Evolutionary conservation across 2,329 filamentous ascomycete genomes (phyloP).

Genomic region (Pseudogymnoascus sp.): DNA sequence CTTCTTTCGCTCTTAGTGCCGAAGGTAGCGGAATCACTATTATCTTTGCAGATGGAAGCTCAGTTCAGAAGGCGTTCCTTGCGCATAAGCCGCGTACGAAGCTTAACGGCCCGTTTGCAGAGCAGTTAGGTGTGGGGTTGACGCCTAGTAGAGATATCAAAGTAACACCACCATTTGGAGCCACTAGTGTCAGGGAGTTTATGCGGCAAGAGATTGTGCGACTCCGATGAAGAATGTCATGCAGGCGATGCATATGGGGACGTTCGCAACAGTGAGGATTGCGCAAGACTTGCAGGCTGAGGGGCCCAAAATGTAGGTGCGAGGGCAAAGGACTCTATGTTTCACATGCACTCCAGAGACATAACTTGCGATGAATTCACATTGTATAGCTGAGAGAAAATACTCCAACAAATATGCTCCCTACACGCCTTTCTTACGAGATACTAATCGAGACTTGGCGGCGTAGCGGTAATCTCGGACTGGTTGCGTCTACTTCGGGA

Average conservation of each 20-base stretch:
- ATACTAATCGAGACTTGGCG: too few species aligned
- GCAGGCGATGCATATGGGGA: constrained; percentile 9
- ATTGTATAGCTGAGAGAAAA: too few species aligned
- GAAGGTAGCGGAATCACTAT: not conserved
- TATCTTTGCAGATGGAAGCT: not conserved
- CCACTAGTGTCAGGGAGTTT: constrained; percentile 43
- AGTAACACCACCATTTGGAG: constrained; percentile 32
- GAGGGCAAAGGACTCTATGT: too few species aligned
- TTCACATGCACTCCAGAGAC: too few species aligned
- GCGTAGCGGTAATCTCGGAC: too few species aligned
- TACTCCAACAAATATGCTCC: too few species aligned
- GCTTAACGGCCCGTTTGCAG: not conserved
- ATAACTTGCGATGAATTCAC: too few species aligned
- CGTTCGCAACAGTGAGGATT: not conserved
- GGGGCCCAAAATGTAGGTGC: not conserved
- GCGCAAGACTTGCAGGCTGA: not conserved
- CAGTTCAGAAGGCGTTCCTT: not conserved
- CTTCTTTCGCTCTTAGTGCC: not conserved
- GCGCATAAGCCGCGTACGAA: not conserved
- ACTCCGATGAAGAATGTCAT: constrained; percentile 13
- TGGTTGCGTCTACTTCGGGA: too few species aligned
- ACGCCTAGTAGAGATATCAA: constrained; percentile 33
- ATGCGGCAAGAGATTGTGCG: constrained; percentile 43
- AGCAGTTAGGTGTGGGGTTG: not conserved
- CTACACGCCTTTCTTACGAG: too few species aligned